Conservation (phyloP, 148 eudicot species). For the Euryodendron excelsum region DNA sequence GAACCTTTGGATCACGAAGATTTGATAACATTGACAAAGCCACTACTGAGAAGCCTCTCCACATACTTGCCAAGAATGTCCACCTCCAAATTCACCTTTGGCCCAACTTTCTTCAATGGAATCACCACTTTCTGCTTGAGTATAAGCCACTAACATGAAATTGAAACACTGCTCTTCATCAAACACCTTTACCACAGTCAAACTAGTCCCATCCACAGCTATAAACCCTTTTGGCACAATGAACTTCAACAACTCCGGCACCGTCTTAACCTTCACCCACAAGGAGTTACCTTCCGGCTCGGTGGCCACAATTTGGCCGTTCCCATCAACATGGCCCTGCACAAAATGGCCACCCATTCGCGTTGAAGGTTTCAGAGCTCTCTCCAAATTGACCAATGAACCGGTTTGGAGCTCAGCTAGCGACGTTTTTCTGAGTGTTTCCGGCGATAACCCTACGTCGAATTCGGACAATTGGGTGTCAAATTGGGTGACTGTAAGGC, state of each 20-base stretch:
- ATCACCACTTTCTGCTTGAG: conserved; percentile 91
- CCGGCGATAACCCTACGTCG: conserved; percentile 74
- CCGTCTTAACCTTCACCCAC: conserved; percentile 84
- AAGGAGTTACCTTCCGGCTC: conserved; percentile 70
- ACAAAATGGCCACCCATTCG: conserved; percentile 99
- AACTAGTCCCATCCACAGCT: conserved; percentile 90
- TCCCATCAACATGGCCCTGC: conserved; percentile 98
- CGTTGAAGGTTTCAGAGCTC: conserved; percentile 81
- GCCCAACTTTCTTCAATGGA: conserved; percentile 78
- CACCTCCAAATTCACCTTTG: conserved; percentile 93
- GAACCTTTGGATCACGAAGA: too few species aligned
- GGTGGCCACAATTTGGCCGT: conserved; percentile 62
- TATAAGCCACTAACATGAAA: conserved; percentile 85
- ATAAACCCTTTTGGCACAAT: conserved; percentile 92
- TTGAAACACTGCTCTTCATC: conserved; percentile 77
- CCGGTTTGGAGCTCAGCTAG: conserved; percentile 64
- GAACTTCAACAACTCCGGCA: conserved; percentile 64
- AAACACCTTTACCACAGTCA: conserved; percentile 89
- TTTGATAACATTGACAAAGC: conserved; percentile 52
- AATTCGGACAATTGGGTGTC: conserved; percentile 45
- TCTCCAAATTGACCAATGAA: conserved; percentile 78
- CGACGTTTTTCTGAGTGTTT: conserved; percentile 77
- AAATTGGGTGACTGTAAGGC: conserved; percentile 79
- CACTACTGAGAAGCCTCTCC: conserved; percentile 72
- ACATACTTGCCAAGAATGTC: conserved; percentile 97